phyloP scores from a whole-genome alignment of 768 basidiomycete genomes.

The Arthromyces matolae region DNA sequence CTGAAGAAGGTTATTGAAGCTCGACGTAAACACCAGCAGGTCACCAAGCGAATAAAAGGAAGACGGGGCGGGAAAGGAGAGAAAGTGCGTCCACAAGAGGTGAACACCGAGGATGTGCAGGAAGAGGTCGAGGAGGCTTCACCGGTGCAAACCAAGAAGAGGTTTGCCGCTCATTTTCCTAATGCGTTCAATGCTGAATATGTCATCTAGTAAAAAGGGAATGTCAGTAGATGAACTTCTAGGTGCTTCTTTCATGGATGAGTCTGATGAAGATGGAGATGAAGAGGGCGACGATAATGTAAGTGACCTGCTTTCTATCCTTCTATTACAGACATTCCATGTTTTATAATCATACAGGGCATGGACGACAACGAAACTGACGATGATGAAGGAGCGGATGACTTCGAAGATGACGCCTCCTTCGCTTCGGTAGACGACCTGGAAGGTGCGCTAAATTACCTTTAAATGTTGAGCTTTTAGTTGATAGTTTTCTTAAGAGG shows the following conservation, averaged over 20 bases:
- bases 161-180: slow-evolving; percentile 3
- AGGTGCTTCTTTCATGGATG: slow-evolving; percentile 69
- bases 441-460: slow-evolving; percentile 44
- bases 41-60: slow-evolving; percentile 65
- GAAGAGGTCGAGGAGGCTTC: slow-evolving; percentile 26
- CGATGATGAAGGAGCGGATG: slow-evolving; percentile 39
- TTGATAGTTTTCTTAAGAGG: slow-evolving; percentile 39
- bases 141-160: slow-evolving; percentile 14
- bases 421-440: slow-evolving; percentile 79
- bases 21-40: slow-evolving; percentile 76
- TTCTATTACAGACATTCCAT: no score
- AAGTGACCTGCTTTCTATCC: neutral
- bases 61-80: slow-evolving; percentile 45
- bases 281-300: slow-evolving; percentile 31
- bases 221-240: slow-evolving; percentile 80
- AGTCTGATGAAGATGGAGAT: slow-evolving; percentile 47
- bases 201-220: slow-evolving; percentile 33
- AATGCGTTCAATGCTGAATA: neutral
- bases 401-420: slow-evolving; percentile 53
- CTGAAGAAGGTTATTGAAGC: slow-evolving; percentile 84
- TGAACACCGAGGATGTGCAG: slow-evolving; percentile 31
- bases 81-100: slow-evolving; percentile 27
- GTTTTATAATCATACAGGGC: no score
- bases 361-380: slow-evolving; percentile 23
- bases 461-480: neutral